Evolutionary conservation across 169 alveolate species (phyloP).

Genomic region (Eimeria sp.): DNA sequence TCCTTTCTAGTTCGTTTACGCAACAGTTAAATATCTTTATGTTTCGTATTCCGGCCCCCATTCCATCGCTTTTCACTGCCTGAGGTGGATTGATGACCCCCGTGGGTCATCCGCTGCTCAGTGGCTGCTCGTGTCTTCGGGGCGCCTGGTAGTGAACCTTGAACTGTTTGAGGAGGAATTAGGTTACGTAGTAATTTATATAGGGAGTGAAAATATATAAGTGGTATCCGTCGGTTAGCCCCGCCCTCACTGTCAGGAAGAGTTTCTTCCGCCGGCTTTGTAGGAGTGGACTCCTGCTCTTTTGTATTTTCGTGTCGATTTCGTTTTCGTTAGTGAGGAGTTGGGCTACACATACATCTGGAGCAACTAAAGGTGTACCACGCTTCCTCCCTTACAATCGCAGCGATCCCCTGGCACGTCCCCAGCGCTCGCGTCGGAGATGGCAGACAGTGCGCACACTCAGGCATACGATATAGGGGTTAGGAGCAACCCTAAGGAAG

Average conservation of each 20-base stretch:
- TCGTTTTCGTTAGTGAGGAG: background rate
- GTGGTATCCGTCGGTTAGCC: slow-evolving; percentile 41
- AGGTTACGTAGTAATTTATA: background rate
- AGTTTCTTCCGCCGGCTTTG: background rate
- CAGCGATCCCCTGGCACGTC: background rate
- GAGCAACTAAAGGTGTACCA: background rate
- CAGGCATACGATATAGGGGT: slow-evolving; percentile 17
- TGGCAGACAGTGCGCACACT: slow-evolving; percentile 70
- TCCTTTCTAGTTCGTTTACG: background rate
- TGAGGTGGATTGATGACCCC: slow-evolving; percentile 26
- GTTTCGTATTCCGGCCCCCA: background rate
- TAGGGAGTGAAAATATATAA: background rate
- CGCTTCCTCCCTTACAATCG: background rate
- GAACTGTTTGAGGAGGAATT: background rate
- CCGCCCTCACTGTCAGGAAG: background rate
- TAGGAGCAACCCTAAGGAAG: background rate
- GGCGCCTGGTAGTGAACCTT: slow-evolving; percentile 11
- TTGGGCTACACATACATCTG: slow-evolving; percentile 16
- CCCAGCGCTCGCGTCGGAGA: slow-evolving; percentile 9
- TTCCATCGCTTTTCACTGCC: background rate
- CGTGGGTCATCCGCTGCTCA: slow-evolving; percentile 51
- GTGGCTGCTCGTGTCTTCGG: slow-evolving; percentile 54
- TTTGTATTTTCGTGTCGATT: background rate
- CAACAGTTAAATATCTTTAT: slow-evolving; percentile 1
- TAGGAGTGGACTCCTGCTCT: background rate